Percentiles rank a stretch among this genome's conserved stretches.
Conservation (phyloP, 768 basidiomycete species). For the Tricholoma hemisulphureum region DNA sequence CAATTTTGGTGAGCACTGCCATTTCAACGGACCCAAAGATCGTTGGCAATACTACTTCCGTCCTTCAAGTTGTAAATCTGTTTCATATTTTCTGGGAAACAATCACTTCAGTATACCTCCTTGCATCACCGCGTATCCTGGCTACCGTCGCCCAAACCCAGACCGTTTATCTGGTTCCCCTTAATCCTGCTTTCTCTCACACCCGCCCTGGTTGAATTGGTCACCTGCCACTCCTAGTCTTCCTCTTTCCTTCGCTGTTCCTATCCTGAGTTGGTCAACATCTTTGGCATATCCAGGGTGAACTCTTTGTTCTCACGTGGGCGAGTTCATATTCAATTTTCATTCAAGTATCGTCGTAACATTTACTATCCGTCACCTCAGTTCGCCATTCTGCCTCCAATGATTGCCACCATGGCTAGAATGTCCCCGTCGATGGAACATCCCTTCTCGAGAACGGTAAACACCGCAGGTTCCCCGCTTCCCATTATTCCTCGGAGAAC, state of each 20-base stretch:
- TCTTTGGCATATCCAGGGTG: neutral
- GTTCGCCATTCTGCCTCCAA: slow-evolving; percentile 20
- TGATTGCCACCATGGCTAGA: slow-evolving; percentile 46
- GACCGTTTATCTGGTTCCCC: slow-evolving; percentile 4
- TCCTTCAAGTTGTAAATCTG: neutral
- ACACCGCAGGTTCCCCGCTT: slow-evolving; percentile 58
- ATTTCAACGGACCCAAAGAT: neutral
- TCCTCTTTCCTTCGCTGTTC: neutral
- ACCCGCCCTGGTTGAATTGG: slow-evolving; percentile 5
- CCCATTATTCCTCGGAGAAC: slow-evolving; percentile 60
- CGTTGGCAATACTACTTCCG: neutral
- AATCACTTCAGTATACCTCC: neutral
- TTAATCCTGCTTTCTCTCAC: slow-evolving; percentile 6
- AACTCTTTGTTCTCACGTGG: neutral
- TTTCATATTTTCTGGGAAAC: neutral
- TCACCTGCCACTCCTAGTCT: neutral
- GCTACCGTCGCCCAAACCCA: slow-evolving; percentile 2
- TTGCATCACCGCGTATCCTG: slow-evolving; percentile 3
- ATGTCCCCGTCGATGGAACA: slow-evolving; percentile 36
- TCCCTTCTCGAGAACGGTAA: slow-evolving; percentile 40
- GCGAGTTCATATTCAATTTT: slow-evolving; percentile 2
- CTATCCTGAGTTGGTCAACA: neutral
- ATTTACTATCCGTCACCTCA: neutral
- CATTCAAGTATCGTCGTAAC: neutral
- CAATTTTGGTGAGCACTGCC: neutral